Evolutionary conservation across 225 moss, liverwort and hornwort species (phyloP).

Genomic region (Lunularia cruciata): DNA sequence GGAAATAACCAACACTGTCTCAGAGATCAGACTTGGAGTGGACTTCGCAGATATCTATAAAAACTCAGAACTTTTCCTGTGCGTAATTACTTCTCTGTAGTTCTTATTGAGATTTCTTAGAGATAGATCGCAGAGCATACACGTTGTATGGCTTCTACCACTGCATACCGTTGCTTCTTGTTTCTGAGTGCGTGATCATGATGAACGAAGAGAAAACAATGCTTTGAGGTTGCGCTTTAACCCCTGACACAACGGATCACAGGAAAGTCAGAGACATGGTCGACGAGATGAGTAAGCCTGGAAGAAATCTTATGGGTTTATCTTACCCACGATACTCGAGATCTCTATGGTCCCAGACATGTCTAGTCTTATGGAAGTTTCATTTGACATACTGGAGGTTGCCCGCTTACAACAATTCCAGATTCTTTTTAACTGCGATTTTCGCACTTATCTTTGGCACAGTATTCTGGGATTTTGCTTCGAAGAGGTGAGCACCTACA

Average conservation of each 20-base stretch:
- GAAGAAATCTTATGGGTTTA: conserved; percentile 42
- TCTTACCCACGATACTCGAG: conserved; percentile 62
- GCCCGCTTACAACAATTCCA: conserved; percentile 69
- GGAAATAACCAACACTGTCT: conserved; percentile 28
- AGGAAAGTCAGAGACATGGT: conserved; percentile 61
- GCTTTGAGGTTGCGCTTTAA: no score
- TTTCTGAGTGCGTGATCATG: no score
- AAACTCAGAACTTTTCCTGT: conserved; percentile 37
- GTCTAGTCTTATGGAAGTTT: conserved; percentile 78
- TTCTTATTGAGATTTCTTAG: no score
- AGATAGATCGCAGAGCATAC: no score
- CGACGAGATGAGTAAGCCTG: conserved; percentile 43
- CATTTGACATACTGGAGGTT: conserved; percentile 83
- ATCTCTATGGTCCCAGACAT: conserved; percentile 58
- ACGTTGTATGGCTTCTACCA: no score
- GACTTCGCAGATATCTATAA: conserved; percentile 43
- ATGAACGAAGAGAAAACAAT: no score
- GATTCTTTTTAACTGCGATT: conserved; percentile 54
- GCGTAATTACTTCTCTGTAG: background rate
- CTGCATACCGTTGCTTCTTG: no score
- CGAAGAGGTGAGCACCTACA: conserved; percentile 20
- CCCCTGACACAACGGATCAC: no score
- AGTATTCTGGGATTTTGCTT: conserved; percentile 71
- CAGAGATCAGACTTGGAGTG: conserved; percentile 32
- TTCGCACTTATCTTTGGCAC: conserved; percentile 71